Base-by-base conservation (phyloP, 352 stramenopile species). In the Halophytophthora polymorphica region DNA sequence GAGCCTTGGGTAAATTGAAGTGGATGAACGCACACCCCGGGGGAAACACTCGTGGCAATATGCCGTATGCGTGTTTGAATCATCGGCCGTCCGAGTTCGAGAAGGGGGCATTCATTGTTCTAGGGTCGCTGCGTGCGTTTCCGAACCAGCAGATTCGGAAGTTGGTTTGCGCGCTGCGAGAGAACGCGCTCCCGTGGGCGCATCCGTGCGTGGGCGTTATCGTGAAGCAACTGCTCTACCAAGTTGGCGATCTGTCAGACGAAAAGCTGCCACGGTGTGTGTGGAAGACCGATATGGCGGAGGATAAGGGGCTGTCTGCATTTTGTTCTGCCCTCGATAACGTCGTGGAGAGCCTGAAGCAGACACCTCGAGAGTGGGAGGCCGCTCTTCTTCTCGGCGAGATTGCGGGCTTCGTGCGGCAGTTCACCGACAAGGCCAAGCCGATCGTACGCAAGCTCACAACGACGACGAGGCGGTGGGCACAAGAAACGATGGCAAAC, bases 91-190 rank as follows among this genome's bases (percentile, higher is more conserved):
- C 35, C 13, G 36, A 37, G 22, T 49, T 60, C 6, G 45, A 63
- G 6, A 34, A 52, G 28, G 1, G 6, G 1, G 23, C 46, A 11
- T 50, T 58, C 23, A 55, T 65, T 3, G 45, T 33, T 8, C 43
- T 73, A 19, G 66, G 51, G 0, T 35, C 44, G 5, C 21, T 77
- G 8, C 54, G 69, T 2, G 62, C 64, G 17, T 64, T 57, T n/a
- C 64, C 69, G 1, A 53, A 71, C 29, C 58, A 65, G 49, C 64
- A 78, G 29, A 18, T 72, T 2, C 58, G 59, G 0, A 64, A 66
- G n/a, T 10, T 80, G n/a, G 58, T 65, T 10, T 54, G 45, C 3
- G 53, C 51, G 1, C 14, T 78, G 14, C 36, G 63, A 36, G 50
- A 61, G 25, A 61, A 75, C 29, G 15, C 23, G 0, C 13, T 78